These are phyloP conservation scores for Myriosclerotinia curreyana DNA, from an alignment of 2,329 filamentous ascomycete species.

Conservation along the genomic window DNA sequence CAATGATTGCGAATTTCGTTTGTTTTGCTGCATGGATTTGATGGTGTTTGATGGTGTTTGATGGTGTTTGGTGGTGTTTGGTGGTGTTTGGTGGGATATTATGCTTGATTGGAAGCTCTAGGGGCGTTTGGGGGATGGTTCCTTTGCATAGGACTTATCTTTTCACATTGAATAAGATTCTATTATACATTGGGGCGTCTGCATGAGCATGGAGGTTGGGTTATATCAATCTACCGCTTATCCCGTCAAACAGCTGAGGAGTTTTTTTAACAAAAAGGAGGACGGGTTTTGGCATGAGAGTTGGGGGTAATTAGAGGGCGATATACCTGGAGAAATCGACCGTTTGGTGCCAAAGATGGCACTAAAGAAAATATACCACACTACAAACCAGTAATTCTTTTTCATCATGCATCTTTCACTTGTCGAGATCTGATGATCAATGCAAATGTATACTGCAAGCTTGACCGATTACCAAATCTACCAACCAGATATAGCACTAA, in stretches of 20 bases:
- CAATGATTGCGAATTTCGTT: conserved; percentile 6
- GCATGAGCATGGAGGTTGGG: background rate
- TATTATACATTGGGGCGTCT: background rate
- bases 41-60: conserved; percentile 6
- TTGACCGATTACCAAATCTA: conserved; percentile 11
- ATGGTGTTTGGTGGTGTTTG: conserved; percentile 6
- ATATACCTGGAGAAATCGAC: background rate
- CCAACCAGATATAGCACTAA: background rate
- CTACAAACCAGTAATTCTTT: background rate
- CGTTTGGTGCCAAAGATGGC: background rate
- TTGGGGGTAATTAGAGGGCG: background rate
- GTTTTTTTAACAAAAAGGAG: background rate
- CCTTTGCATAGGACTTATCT: background rate
- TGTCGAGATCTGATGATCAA: background rate
- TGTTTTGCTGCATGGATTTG: background rate
- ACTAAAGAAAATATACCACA: background rate
- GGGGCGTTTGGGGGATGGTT: background rate
- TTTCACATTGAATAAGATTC: background rate
- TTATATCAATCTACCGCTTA: background rate
- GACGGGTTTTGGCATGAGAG: background rate
- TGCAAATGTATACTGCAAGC: background rate
- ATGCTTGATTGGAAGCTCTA: conserved; percentile 1
- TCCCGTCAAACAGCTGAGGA: background rate
- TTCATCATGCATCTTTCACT: background rate
- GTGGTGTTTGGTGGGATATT: conserved; percentile 11